Evolutionary conservation across 306 rosid species (phyloP).

Genomic region (Fagus sylvatica): DNA sequence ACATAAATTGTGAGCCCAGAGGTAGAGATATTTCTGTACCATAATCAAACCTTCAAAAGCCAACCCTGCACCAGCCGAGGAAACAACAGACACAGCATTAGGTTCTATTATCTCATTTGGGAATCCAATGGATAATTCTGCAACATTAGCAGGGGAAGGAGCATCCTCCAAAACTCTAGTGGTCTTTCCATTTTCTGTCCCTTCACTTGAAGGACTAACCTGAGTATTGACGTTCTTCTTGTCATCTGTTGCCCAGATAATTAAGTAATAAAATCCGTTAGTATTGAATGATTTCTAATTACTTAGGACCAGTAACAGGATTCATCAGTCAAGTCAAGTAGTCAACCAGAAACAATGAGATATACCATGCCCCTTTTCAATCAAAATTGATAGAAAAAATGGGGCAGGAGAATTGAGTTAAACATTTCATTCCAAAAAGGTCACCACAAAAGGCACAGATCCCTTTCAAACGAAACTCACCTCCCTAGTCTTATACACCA

Average conservation of each 20-base stretch:
- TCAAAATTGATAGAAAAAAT: too few species aligned
- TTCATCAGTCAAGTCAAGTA: neutral
- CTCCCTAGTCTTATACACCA: neutral
- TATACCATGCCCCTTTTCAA: too few species aligned
- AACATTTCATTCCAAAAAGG: too few species aligned
- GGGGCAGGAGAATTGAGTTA: too few species aligned
- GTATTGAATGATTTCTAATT: neutral
- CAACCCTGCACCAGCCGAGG: slow-evolving; percentile 17
- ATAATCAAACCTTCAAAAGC: slow-evolving; percentile 19
- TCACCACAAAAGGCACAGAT: too few species aligned
- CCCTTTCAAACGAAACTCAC: neutral
- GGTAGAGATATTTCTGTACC: slow-evolving; percentile 15
- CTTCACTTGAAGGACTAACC: slow-evolving; percentile 12
- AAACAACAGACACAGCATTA: neutral
- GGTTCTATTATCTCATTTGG: slow-evolving; percentile 14
- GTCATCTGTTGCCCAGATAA: slow-evolving; percentile 3
- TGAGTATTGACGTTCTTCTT: slow-evolving; percentile 8
- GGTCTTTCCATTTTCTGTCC: slow-evolving; percentile 5
- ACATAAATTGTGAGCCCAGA: neutral
- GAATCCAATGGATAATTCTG: slow-evolving; percentile 11
- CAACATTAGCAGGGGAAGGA: slow-evolving; percentile 2
- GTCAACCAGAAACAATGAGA: neutral
- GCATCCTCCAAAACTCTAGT: neutral
- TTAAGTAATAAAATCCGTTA: slow-evolving; percentile 10
- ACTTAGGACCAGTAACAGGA: neutral